phyloP scores from a whole-genome alignment of 2,329 filamentous ascomycete species.

The Sordariomycetes sp. region DNA sequence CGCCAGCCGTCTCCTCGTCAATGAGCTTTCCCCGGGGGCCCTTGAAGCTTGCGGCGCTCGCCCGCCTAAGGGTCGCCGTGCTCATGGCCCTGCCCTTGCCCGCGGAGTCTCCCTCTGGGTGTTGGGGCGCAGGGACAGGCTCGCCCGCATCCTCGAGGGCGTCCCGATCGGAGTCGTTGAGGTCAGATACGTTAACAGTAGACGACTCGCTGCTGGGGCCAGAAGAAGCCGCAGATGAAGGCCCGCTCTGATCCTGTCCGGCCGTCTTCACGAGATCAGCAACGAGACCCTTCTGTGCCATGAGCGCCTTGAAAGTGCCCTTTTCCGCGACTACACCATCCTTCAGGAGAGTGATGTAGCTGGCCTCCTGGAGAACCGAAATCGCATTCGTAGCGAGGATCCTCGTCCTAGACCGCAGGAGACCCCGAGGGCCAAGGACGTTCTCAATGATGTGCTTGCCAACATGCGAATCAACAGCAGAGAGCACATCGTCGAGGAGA shows the following conservation, averaged over 20 bases:
- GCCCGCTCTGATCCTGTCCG: conserved; percentile 38
- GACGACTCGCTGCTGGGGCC: conserved; percentile 39
- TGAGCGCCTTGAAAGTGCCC: conserved; percentile 80
- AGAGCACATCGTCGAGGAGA: conserved; percentile 84
- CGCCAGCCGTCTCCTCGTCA: conserved; percentile 65
- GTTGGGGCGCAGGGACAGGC: conserved; percentile 55
- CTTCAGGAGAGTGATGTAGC: conserved; percentile 75
- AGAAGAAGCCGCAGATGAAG: conserved; percentile 21
- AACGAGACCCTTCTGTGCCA: conserved; percentile 89
- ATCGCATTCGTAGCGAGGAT: conserved; percentile 94
- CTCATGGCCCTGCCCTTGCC: conserved; percentile 53
- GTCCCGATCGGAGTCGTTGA: conserved; percentile 38
- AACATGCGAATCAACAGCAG: conserved; percentile 96
- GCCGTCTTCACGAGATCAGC: conserved; percentile 70
- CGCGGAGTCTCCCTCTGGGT: conserved; percentile 33
- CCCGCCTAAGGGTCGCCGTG: conserved; percentile 70
- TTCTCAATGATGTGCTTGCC: conserved; percentile 90
- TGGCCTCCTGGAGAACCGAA: conserved; percentile 74
- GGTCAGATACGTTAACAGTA: conserved; percentile 39
- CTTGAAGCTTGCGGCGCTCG: conserved; percentile 81
- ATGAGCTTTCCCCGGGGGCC: conserved; percentile 72
- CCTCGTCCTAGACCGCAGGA: conserved; percentile 75
- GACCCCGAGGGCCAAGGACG: conserved; percentile 73
- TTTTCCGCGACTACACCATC: conserved; percentile 75
- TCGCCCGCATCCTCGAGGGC: conserved; percentile 71